Conservation (phyloP, 306 rosid species). For the Mimosa pudica region DNA sequence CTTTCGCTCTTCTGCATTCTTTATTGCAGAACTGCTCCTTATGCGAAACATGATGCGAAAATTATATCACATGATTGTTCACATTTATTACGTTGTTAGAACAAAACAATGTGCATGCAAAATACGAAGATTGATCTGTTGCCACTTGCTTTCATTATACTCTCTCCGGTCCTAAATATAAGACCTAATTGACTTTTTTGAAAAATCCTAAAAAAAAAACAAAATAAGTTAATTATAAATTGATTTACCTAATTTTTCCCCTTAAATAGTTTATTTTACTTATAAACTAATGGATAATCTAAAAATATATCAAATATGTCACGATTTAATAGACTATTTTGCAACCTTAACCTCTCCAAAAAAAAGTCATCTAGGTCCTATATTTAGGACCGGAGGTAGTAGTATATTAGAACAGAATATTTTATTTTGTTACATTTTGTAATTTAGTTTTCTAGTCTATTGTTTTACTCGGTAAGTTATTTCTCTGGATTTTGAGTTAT, state of each 20-base stretch:
- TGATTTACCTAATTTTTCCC: too few relatives aligned
- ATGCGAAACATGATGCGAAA: background rate
- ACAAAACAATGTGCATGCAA: background rate
- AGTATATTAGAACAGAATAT: slow-evolving; percentile 15
- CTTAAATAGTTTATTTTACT: too few relatives aligned
- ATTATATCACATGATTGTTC: background rate
- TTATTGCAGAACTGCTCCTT: background rate
- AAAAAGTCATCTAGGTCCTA: too few relatives aligned
- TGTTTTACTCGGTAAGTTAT: background rate
- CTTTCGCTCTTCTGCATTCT: background rate
- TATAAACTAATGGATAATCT: too few relatives aligned
- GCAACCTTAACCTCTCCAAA: too few relatives aligned
- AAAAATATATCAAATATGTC: too few relatives aligned
- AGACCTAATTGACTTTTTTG: too few relatives aligned
- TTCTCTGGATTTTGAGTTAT: background rate
- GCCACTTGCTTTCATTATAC: slow-evolving; percentile 6
- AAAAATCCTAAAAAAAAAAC: too few relatives aligned
- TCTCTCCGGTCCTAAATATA: too few relatives aligned
- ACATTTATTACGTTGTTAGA: background rate
- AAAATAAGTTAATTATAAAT: too few relatives aligned
- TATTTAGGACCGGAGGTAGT: too few relatives aligned
- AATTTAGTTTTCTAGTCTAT: background rate
- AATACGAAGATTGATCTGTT: background rate
- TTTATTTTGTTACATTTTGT: background rate
- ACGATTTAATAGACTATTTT: too few relatives aligned